Conservation (phyloP, 2,329 filamentous ascomycete species). For the Chalaropsis thielavioides region DNA sequence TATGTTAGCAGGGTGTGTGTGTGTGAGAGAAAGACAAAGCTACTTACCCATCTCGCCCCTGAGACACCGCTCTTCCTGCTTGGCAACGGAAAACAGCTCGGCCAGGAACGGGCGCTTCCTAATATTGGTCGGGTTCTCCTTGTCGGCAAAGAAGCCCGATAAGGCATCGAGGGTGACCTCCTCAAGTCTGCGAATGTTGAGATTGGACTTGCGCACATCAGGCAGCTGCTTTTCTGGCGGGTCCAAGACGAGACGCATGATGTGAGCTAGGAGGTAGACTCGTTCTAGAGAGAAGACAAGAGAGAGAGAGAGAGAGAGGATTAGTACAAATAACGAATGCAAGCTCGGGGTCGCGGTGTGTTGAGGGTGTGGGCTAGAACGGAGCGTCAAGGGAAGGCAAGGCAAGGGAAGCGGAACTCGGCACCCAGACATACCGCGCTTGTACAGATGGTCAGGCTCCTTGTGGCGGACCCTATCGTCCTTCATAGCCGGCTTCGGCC, state of each 20-base stretch:
- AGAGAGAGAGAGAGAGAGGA: neutral
- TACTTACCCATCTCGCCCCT: slow-evolving; percentile 42
- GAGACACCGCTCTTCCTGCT: slow-evolving; percentile 39
- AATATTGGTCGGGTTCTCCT: slow-evolving; percentile 36
- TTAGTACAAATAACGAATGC: too few species aligned
- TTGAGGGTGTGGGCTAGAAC: too few species aligned
- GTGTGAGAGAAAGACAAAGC: neutral
- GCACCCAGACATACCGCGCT: slow-evolving; percentile 38
- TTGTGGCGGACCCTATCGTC: slow-evolving; percentile 48
- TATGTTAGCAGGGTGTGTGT: slow-evolving; percentile 15
- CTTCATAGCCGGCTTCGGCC: slow-evolving; percentile 40
- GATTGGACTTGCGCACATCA: slow-evolving; percentile 37
- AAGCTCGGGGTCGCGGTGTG: too few species aligned
- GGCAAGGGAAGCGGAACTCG: slow-evolving; percentile 9
- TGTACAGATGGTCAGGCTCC: slow-evolving; percentile 60
- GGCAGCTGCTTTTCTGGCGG: slow-evolving; percentile 36
- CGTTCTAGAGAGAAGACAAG: too few species aligned
- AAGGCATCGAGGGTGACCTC: slow-evolving; percentile 44
- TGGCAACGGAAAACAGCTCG: slow-evolving; percentile 49
- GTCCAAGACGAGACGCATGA: slow-evolving; percentile 42
- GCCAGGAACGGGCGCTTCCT: slow-evolving; percentile 41
- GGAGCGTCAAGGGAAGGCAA: too few species aligned
- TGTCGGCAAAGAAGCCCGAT: slow-evolving; percentile 43
- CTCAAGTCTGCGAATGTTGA: slow-evolving; percentile 43
- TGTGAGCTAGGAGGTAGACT: slow-evolving; percentile 43